Base-by-base conservation (phyloP, 2,329 filamentous ascomycete genomes). In the Fusarium verticillioides region DNA sequence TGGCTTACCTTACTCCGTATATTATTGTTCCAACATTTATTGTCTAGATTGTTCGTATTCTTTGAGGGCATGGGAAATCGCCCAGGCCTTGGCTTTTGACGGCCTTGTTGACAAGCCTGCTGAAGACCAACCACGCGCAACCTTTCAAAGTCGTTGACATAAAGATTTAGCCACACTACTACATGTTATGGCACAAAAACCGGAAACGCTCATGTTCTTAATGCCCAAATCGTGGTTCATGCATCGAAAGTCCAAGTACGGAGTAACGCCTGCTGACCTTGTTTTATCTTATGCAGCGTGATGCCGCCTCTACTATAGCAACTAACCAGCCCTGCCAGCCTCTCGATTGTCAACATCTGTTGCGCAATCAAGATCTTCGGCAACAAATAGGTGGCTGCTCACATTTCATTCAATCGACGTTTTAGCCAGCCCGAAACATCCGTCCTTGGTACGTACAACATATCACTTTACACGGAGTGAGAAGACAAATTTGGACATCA, bases 341-440 rank as follows among this genome's bases (percentile, higher is more conserved):
- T 40, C 34, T 56, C 47, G n/a, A 26, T 47, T 44, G 53, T 53
- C 42, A 70, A 32, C 49, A 21, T 36, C 43, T 60, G 43, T 60
- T 37, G 68, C 53, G 21, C 32, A 36, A 61, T 37, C 36, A 67
- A 67, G 63, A 60, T 62, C 36, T 54, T 30, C 42, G 39, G 36
- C 32, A 68, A 62, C 42, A 54, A 68, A 53, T 42, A 30, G 56
- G 26, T 47, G 6, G 57, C 37, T 57, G 58, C 63, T 70, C 49
- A 36, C 36, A 62, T 53, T 60, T 40, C 47, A n/a, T 37, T 46
- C 30, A 42, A 12, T 59, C 40, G 47, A 64, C 46, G 40, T 52
- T 53, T 54, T 68, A 50, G 53, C 23, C 54, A 70, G 43, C 49
- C 69, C 62, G 66, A 70, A 71, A 74, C 70, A 73, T 49, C 58